A percentile compares a stretch with the other conserved stretches of the same genome.
phyloP scores from a whole-genome alignment of 352 stramenopile species.

The Pythium rhizo-oryzae region DNA sequence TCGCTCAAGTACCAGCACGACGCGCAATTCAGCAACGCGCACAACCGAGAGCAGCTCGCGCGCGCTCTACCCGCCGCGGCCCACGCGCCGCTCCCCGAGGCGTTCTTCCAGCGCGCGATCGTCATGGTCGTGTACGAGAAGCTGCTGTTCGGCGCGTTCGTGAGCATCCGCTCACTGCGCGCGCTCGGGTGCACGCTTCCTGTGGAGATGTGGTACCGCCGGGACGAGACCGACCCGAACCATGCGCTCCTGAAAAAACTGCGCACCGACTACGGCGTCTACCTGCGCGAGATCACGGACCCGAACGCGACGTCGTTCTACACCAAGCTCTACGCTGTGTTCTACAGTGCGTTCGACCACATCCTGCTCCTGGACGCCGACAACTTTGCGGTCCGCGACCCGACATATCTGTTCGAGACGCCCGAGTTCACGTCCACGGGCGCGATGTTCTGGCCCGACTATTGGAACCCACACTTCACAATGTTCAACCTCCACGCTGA shows the following conservation, averaged over 20 bases:
- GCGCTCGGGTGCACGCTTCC: slow-evolving; percentile 49
- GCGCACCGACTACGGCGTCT: slow-evolving; percentile 37
- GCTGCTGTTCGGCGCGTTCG: slow-evolving; percentile 50
- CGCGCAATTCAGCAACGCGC: slow-evolving; percentile 27
- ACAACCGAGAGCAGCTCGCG: slow-evolving; percentile 5
- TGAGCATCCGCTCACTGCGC: slow-evolving; percentile 49
- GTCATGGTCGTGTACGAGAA: slow-evolving; percentile 31
- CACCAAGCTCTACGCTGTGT: slow-evolving; percentile 74
- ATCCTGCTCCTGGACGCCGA: slow-evolving; percentile 80
- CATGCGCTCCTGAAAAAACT: slow-evolving; percentile 52
- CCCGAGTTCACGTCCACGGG: slow-evolving; percentile 45
- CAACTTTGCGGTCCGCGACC: slow-evolving; percentile 70
- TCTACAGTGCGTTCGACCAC: slow-evolving; percentile 74
- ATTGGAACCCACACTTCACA: slow-evolving; percentile 64
- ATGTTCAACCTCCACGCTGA: slow-evolving; percentile 77
- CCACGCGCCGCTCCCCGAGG: slow-evolving; percentile 10
- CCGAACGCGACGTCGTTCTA: slow-evolving; percentile 50
- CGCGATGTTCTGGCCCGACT: slow-evolving; percentile 84
- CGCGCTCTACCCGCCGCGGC: neutral
- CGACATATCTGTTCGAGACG: slow-evolving; percentile 66
- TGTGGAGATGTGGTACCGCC: slow-evolving; percentile 73
- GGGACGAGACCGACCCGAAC: slow-evolving; percentile 40
- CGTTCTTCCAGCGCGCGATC: slow-evolving; percentile 22
- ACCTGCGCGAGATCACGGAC: slow-evolving; percentile 63
- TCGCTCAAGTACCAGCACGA: slow-evolving; percentile 42